A percentile compares a stretch with the other conserved stretches of the same genome.
These are phyloP conservation scores for Astrothelium subdiscretum DNA, from an alignment of 495 filamentous ascomycete genomes.

Conservation along the genomic window DNA sequence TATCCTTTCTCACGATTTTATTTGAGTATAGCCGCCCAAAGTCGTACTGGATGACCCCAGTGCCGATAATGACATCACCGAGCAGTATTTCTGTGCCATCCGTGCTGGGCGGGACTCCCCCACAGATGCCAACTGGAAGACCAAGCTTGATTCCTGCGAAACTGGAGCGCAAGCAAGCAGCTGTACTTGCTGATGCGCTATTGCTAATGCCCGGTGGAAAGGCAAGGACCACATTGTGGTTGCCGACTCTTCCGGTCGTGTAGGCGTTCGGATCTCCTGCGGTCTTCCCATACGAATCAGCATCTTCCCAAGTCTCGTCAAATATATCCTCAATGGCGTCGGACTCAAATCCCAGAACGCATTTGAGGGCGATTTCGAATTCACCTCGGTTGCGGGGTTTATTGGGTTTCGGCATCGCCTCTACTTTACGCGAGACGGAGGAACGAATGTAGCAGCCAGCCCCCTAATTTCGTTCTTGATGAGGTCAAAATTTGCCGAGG, in stretches of 20 bases:
- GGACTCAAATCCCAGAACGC: constrained; percentile 3
- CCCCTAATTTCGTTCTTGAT: background rate
- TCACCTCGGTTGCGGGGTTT: background rate
- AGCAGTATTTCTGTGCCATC: background rate
- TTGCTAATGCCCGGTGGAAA: constrained; percentile 22
- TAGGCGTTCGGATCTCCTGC: constrained; percentile 23
- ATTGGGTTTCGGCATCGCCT: background rate
- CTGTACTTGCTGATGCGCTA: constrained; percentile 10
- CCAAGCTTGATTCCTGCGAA: constrained; percentile 4
- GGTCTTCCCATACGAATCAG: constrained; percentile 10
- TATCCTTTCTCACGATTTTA: background rate
- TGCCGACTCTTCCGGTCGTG: constrained; percentile 20
- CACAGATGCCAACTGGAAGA: constrained; percentile 6
- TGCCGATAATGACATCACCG: constrained; percentile 6
- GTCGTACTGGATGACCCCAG: constrained; percentile 2
- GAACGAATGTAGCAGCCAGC: background rate
- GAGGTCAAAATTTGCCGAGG: background rate
- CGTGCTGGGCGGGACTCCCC: background rate
- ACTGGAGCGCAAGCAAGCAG: constrained; percentile 11
- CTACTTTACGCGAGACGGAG: background rate
- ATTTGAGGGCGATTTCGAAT: constrained; percentile 10
- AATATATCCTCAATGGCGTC: constrained; percentile 4
- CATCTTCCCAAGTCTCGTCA: background rate
- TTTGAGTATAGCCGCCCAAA: constrained; percentile 6
- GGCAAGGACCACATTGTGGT: constrained; percentile 23